Evolutionary conservation across 768 basidiomycete genomes (phyloP), one percentile per base, ranked within the genome.

Genomic region (Tulasnella sp.): DNA sequence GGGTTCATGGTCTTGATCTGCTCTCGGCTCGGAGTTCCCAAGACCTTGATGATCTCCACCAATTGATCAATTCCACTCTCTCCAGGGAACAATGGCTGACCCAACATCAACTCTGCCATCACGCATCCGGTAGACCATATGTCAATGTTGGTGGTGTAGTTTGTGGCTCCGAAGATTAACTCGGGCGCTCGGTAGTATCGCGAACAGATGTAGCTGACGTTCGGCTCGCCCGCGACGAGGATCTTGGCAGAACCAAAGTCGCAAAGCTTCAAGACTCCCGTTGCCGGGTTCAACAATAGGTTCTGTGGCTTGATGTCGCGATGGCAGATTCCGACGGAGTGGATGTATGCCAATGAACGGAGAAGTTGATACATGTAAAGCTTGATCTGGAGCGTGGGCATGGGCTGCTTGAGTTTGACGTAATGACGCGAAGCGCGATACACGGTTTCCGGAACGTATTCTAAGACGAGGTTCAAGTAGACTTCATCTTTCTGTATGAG

Each of bases 1-100:
- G 98, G 98, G 86, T 99, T 99, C 98, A 99, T 99, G 81, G 98
- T 99, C 91, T 99, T 99, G 90, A 99, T 99, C 85, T 99, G 98
- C 84, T 99, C 98, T 81, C 97, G 88, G 79, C 98, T 96, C 2
- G 98, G 98, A 29, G 98, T 99, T 20, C 98, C 98, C 75, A 99
- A 90, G 67, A 99, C 96, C 85, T 99, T 99, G 91, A 99, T 99
- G 82, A 99, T 99, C 86, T 99, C 98, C 78, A 99, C 98, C 82
- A 99, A 85, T 86, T 99, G 98, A 86, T 99, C 98, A 83, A 99
- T 99, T 32, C 97, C 96, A 83, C 93, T 94, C 87, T 99, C 98
- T 79, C 98, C 98, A 3, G 98, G 98, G 90, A 99, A 99, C 77
- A 99, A 88, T 39, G 98, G 98, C 84, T 99, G 97, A 29, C 98